Conservation (phyloP, 2,329 filamentous ascomycete species). For the Ceratocystis alfenasii region DNA sequence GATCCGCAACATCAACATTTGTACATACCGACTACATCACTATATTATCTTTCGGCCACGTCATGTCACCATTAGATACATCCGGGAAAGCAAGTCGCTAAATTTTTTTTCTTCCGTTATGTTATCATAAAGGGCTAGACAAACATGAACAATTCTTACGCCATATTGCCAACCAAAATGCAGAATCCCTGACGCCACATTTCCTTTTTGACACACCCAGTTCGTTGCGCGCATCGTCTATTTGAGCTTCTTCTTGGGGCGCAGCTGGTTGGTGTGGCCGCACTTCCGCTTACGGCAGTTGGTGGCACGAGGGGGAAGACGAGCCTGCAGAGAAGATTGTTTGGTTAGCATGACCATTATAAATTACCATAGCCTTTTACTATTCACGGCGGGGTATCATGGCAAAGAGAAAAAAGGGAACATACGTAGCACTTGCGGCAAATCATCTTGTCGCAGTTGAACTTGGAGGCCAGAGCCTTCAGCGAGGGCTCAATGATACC, state of each 20-base stretch:
- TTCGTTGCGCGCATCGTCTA: conserved; percentile 31
- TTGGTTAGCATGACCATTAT: conserved; percentile 2
- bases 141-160: conserved; percentile 21
- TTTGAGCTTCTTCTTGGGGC: conserved; percentile 99
- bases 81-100: conserved; percentile 21
- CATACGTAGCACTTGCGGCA: conserved; percentile 99
- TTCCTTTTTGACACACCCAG: conserved; percentile 27
- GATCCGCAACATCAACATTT: not conserved
- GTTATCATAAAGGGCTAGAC: conserved; percentile 25
- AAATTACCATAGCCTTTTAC: not conserved
- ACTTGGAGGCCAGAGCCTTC: conserved; percentile 96
- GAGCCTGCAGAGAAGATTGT: conserved; percentile 37
- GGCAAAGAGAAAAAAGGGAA: conserved; percentile 26
- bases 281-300: conserved; percentile 99
- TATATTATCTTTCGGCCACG: not conserved
- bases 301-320: conserved; percentile 94
- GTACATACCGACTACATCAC: not conserved
- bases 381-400: not conserved
- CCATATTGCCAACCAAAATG: conserved; percentile 22
- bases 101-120: conserved; percentile 25
- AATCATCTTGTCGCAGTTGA: conserved; percentile 99
- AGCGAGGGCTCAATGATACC: conserved; percentile 98
- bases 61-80: not conserved
- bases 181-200: conserved; percentile 35
- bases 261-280: conserved; percentile 99